Percentiles rank a stretch among this genome's conserved stretches.
These are phyloP conservation scores for Penicillium canescens DNA, from an alignment of 495 filamentous ascomycete species.

Conservation along the genomic window DNA sequence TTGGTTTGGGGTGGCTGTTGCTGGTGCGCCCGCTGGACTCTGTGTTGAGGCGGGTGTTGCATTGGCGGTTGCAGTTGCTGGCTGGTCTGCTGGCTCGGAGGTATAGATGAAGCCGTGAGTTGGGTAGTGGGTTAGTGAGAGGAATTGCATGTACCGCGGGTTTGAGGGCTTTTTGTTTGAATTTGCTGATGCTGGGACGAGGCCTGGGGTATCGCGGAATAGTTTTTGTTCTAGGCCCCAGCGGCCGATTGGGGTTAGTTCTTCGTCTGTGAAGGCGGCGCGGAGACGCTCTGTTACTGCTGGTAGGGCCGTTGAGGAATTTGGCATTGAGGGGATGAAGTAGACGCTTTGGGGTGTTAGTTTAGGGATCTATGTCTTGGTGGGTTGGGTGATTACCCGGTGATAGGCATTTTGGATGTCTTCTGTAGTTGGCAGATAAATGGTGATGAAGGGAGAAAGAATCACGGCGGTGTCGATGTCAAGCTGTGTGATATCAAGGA, in stretches of 20 bases:
- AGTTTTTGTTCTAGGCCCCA: conserved; percentile 48
- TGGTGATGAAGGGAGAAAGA: background rate
- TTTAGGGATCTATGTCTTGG: background rate
- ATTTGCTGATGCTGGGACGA: conserved; percentile 31
- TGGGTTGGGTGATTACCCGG: conserved; percentile 23
- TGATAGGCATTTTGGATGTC: conserved; percentile 30
- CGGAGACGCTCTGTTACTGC: conserved; percentile 44
- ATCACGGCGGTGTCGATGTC: background rate
- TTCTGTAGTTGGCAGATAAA: background rate
- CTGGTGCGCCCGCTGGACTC: background rate
- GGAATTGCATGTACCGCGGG: conserved; percentile 48
- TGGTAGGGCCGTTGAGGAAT: conserved; percentile 35
- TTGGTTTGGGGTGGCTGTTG: background rate
- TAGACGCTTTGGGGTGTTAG: conserved; percentile 34
- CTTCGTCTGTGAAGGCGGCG: conserved; percentile 36
- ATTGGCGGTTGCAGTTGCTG: background rate
- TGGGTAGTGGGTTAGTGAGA: conserved; percentile 41
- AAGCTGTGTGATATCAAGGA: background rate
- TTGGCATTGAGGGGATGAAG: conserved; percentile 48
- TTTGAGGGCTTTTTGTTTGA: conserved; percentile 26
- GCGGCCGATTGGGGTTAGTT: conserved; percentile 38
- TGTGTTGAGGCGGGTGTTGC: background rate
- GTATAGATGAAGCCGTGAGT: conserved; percentile 48
- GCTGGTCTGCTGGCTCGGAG: conserved; percentile 29
- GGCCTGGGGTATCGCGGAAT: conserved; percentile 48